Evolutionary conservation across 306 rosid genomes (phyloP).

Genomic region (Hippophae rhamnoides): DNA sequence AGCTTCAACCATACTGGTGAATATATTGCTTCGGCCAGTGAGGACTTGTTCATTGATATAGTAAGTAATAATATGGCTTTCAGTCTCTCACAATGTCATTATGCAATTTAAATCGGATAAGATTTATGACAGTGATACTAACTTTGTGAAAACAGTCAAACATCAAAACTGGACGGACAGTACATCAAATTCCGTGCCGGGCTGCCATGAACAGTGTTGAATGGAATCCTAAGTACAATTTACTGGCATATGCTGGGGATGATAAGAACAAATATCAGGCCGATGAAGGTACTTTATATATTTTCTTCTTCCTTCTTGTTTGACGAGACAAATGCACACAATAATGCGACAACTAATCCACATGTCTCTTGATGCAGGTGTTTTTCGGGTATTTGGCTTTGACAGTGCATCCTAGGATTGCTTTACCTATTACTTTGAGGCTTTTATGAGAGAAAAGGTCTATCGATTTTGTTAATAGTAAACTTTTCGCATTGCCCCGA

Average conservation of each 20-base stretch:
- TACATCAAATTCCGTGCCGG: conserved; percentile 85
- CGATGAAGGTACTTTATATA: conserved; percentile 58
- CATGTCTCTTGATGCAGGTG: conserved; percentile 45
- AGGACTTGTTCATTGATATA: conserved; percentile 83
- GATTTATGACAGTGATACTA: background rate
- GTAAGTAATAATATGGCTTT: conserved; percentile 37
- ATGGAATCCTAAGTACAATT: conserved; percentile 87
- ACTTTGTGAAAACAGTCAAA: conserved; percentile 43
- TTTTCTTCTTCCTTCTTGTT: too few relatives aligned
- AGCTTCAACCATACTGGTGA: conserved; percentile 89
- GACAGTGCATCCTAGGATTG: conserved; percentile 45
- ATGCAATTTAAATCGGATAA: background rate
- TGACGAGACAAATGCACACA: background rate
- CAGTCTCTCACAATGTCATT: background rate
- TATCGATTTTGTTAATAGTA: too few relatives aligned
- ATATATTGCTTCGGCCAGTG: conserved; percentile 83
- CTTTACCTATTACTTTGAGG: background rate
- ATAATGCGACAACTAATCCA: background rate
- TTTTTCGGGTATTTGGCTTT: conserved; percentile 80
- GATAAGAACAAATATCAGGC: conserved; percentile 95
- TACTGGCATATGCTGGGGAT: conserved; percentile 95
- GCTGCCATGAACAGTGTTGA: conserved; percentile 99
- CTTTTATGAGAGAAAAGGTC: too few relatives aligned
- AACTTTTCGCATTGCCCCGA: too few relatives aligned
- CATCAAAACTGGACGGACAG: conserved; percentile 65